Evolutionary conservation across 2,329 filamentous ascomycete genomes (phyloP), one percentile per base, ranked within the genome.

Genomic region (Bimuria novae-zelandiae): DNA sequence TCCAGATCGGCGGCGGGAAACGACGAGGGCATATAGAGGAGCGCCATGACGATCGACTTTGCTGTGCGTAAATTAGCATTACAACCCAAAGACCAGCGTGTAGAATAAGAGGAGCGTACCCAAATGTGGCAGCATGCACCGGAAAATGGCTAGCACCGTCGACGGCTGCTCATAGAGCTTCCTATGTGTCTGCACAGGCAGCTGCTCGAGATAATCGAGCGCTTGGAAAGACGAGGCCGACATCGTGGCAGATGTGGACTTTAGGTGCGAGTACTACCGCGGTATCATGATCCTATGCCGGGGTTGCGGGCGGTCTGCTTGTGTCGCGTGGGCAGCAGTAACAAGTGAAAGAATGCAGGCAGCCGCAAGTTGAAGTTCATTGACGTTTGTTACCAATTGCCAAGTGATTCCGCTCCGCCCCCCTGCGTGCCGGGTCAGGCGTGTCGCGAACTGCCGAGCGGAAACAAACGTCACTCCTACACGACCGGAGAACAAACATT

Each of bases 141-240:
- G 86, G 74, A 97, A 97, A 68, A 99, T 92, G 62, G 94, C 94
- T 61, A 99, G 86, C 32, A 92, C 89, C 1, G 94, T 96, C 36
- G 93, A 96, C 25, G 94, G 94, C 80, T 97, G 92, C 77, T 92
- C 89, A 81, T 99, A 99, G 40, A 99, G 83, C 75, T 90, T 89
- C 71, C 86, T 85, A 75, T 97, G 96, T 30, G 91, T 95, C 36
- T 89, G 91, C 59, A 92, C 91, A 44, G 90, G 90, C 68, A 96
- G 87, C 72, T 88, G 86, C 82, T 97, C 92, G 72, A 97, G 87
- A 77, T 96, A 97, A 71, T 97, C 92, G 71, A 93, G 89, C 50
- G 84, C 82, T 61, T 84, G 83, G 59, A 80, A 80, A 47, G 83
- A 82, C 49, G 84, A 80, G 56, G 75, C 77, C 65, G 78, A 77